These are phyloP conservation scores for Aspergillus funiculosus DNA, from an alignment of 495 filamentous ascomycete genomes.

Conservation along the genomic window DNA sequence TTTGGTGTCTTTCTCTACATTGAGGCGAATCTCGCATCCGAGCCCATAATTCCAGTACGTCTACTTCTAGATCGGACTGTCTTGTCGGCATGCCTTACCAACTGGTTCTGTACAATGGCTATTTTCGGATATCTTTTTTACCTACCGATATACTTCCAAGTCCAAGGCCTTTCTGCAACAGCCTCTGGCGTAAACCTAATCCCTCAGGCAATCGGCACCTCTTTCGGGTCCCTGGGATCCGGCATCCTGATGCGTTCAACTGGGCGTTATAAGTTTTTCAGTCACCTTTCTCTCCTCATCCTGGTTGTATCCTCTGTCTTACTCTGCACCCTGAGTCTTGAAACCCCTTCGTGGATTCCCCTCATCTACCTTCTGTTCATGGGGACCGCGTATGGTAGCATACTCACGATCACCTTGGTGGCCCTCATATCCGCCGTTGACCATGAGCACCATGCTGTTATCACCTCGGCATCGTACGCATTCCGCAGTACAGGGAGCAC, in stretches of 20 bases:
- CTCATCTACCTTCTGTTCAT: slow-evolving; percentile 63
- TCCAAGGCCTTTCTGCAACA: slow-evolving; percentile 64
- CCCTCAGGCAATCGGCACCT: slow-evolving; percentile 59
- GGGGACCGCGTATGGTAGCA: slow-evolving; percentile 68
- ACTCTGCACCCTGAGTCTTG: slow-evolving; percentile 50
- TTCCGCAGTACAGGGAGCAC: slow-evolving; percentile 78
- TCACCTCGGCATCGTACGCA: slow-evolving; percentile 77
- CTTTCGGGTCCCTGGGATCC: slow-evolving; percentile 60
- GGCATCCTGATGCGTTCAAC: slow-evolving; percentile 75
- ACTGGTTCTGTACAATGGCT: slow-evolving; percentile 59
- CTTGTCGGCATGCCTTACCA: slow-evolving; percentile 65
- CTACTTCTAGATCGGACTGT: slow-evolving; percentile 71
- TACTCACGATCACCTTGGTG: slow-evolving; percentile 73
- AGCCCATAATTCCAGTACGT: slow-evolving; percentile 81
- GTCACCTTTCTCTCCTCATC: slow-evolving; percentile 46
- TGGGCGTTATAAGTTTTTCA: slow-evolving; percentile 63
- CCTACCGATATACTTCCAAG: slow-evolving; percentile 75
- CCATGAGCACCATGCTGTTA: slow-evolving; percentile 75
- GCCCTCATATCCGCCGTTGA: slow-evolving; percentile 76
- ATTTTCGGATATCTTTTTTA: slow-evolving; percentile 62
- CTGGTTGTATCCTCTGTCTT: slow-evolving; percentile 45
- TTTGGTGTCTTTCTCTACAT: slow-evolving; percentile 56
- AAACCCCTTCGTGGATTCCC: slow-evolving; percentile 55
- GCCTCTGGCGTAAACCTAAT: slow-evolving; percentile 66
- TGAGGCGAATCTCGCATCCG: slow-evolving; percentile 56